A percentile compares a stretch with the other conserved stretches of the same genome.
These are phyloP conservation scores for Microbotryum violaceum DNA, from an alignment of 1,284 basidiomycete genomes.

Conservation along the genomic window DNA sequence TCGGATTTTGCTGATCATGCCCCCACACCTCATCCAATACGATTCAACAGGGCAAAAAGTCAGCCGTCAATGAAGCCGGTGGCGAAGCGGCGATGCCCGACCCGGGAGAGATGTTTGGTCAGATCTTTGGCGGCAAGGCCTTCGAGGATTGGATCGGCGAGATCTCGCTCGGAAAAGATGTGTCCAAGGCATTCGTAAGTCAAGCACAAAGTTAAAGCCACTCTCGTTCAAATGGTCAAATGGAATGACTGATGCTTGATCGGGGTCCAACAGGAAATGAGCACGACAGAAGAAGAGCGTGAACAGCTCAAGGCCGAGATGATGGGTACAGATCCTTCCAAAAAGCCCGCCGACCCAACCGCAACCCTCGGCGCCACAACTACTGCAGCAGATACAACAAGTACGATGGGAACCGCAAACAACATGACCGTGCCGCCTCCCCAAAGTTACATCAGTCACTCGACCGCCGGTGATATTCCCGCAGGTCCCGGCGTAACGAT, in stretches of 20 bases:
- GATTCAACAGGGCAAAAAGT: constrained; percentile 21
- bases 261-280: constrained; percentile 6
- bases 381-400: no score
- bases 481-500: neutral
- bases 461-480: neutral
- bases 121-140: constrained; percentile 32
- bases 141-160: constrained; percentile 37
- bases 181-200: constrained; percentile 24
- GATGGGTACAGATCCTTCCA: neutral
- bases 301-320: constrained; percentile 14
- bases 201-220: no score
- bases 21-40: no score
- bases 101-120: constrained; percentile 32
- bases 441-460: neutral
- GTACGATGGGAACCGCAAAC: neutral
- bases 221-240: neutral
- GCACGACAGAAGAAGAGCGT: constrained; percentile 24
- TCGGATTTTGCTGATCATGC: no score
- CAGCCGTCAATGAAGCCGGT: constrained; percentile 25
- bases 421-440: neutral
- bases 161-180: constrained; percentile 30
- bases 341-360: neutral
- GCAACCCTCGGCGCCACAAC: neutral
- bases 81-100: constrained; percentile 33
- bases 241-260: neutral